Evolutionary conservation across 768 basidiomycete genomes (phyloP), one percentile per base, ranked within the genome.

Genomic region (Mycena haematopus): DNA sequence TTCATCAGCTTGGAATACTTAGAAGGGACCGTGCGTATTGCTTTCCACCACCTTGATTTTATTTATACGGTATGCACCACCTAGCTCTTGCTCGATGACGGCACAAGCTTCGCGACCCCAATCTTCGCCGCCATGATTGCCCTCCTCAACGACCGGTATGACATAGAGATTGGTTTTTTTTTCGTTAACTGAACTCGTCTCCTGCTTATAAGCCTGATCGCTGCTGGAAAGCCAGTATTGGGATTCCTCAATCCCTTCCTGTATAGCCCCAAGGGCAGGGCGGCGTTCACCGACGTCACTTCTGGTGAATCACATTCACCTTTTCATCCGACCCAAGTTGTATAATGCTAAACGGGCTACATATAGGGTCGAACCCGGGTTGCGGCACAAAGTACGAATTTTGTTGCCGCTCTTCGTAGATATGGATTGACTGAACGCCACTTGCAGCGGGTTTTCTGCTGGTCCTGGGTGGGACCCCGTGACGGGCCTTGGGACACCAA

Each of bases 31-130:
- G 29, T 31, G 29, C 29, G 29, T 31, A 27, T 50, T 50, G 25
- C 49, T 17, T 50, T 29, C 31, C 31, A 15, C 8, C 38, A 6
- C 15, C 15, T 40, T 35, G 14, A 3, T 45, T 31, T 21, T 31
- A 14, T 35, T 35, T 21, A 35, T 4, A 31, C 9, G 51, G 17
- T 31, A 15, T 9, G 29, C 29, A 31, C 6, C 9, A 31, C 29
- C 9, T 4, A 35, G n/a, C n/a, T 31, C 31, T n/a, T 2, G 8
- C 58, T 61, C 7, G 69, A 76, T 35, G 70, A 57, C 2, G 84
- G 84, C 42, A 84, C 83, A 5, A 82, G 81, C 19, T 76, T 76
- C 5, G n/a, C 82, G 0, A 50, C 76, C 11, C 83, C 83, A 0
- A 76, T 80, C 1, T 79, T 85, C 57, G 76, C 81, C 0, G 74